Evolutionary conservation across 345 rosid species (phyloP).

Genomic region (Erysimum cheiranthoides): DNA sequence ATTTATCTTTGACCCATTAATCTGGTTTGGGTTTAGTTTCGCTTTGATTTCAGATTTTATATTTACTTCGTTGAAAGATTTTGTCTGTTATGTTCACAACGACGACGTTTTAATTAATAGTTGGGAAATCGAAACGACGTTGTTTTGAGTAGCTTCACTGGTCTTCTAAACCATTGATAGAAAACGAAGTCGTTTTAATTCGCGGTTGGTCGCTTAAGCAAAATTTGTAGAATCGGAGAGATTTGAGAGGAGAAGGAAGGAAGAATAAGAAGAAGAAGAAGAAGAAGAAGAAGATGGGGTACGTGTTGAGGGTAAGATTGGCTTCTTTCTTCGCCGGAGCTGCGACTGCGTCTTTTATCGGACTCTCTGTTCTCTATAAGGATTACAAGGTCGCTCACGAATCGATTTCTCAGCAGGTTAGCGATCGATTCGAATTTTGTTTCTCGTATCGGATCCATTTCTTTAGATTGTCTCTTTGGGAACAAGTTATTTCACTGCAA

Average conservation of each 20-base stretch:
- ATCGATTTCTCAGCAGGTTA: conserved; percentile 81
- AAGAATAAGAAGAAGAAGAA: conserved; percentile 33
- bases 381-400: conserved; percentile 88
- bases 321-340: conserved; percentile 96
- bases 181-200: conserved; percentile 30
- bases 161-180: neutral
- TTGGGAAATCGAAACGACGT: neutral
- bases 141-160: neutral
- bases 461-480: neutral
- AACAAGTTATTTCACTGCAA: neutral
- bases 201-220: conserved; percentile 1
- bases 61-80: too few species aligned
- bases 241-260: conserved; percentile 15
- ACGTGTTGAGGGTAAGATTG: conserved; percentile 84
- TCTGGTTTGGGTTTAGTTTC: neutral
- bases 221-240: conserved; percentile 11
- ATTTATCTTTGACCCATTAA: neutral
- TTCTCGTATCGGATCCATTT: conserved; percentile 20
- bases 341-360: conserved; percentile 79
- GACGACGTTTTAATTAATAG: neutral
- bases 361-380: conserved; percentile 72
- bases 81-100: neutral
- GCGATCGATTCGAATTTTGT: conserved; percentile 1
- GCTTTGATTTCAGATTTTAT: too few species aligned
- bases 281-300: conserved; percentile 68